Percentiles rank a stretch among this genome's conserved stretches.
Evolutionary conservation across 2,329 filamentous ascomycete genomes (phyloP).

Genomic region (Metarhizium humberi): DNA sequence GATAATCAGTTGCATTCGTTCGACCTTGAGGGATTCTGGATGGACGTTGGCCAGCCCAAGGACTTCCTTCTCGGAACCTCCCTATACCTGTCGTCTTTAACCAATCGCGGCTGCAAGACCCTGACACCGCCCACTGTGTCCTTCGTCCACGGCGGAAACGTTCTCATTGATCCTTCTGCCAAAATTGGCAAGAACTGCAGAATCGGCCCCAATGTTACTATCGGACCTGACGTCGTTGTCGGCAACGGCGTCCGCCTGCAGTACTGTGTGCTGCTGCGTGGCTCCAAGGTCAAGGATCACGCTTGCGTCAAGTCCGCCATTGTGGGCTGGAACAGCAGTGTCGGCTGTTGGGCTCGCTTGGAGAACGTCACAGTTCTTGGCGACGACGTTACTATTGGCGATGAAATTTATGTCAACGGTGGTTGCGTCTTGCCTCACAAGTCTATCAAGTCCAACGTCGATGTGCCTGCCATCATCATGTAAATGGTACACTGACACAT

Average conservation of each 20-base stretch:
- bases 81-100: slow-evolving; percentile 85
- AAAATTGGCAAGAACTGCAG: slow-evolving; percentile 98
- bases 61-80: slow-evolving; percentile 96
- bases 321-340: slow-evolving; percentile 94
- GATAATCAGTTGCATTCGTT: slow-evolving; percentile 92
- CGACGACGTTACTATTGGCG: slow-evolving; percentile 94
- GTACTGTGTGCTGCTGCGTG: slow-evolving; percentile 79
- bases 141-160: slow-evolving; percentile 87
- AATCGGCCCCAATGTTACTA: slow-evolving; percentile 94
- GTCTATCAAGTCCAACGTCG: slow-evolving; percentile 97
- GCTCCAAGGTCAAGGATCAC: slow-evolving; percentile 95
- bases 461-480: slow-evolving; percentile 64
- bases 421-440: slow-evolving; percentile 94
- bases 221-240: slow-evolving; percentile 84
- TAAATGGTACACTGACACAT: slow-evolving; percentile 20
- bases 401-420: slow-evolving; percentile 98
- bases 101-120: slow-evolving; percentile 81
- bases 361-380: slow-evolving; percentile 98
- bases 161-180: slow-evolving; percentile 85
- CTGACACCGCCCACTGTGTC: slow-evolving; percentile 65
- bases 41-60: slow-evolving; percentile 98
- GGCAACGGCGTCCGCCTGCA: slow-evolving; percentile 92
- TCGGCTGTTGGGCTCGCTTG: slow-evolving; percentile 89
- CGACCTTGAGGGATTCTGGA: slow-evolving; percentile 97
- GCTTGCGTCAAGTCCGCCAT: slow-evolving; percentile 99